phyloP scores from a whole-genome alignment of 148 eudicot species.

The Beta vulgaris region DNA sequence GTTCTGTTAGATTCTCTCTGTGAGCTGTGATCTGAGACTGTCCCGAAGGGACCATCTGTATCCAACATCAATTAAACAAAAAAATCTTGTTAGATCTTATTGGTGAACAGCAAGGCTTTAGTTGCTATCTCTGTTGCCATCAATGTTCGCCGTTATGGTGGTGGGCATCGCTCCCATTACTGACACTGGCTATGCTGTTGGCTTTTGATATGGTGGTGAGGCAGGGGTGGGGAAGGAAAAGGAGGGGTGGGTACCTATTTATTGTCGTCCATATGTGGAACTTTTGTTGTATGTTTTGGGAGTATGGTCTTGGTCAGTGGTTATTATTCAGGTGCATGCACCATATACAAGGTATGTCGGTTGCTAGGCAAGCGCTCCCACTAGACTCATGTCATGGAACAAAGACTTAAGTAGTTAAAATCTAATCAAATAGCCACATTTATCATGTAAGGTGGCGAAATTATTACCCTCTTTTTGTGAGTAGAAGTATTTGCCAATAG shows the following conservation, averaged over 20 bases:
- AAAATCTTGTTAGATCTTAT: background rate
- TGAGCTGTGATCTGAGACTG: background rate
- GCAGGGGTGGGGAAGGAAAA: background rate
- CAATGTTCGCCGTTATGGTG: background rate
- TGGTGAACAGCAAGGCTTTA: background rate
- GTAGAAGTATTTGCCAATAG: too few relatives aligned
- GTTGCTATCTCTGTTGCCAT: background rate
- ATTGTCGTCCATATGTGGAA: too few relatives aligned
- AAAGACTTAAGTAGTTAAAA: too few relatives aligned
- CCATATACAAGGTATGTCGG: background rate
- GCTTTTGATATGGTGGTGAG: background rate
- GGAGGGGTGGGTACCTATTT: background rate
- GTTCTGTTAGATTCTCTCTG: background rate
- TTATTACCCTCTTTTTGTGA: too few relatives aligned
- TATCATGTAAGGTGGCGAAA: too few relatives aligned
- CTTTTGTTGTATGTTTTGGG: too few relatives aligned
- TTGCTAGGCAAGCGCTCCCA: too few relatives aligned
- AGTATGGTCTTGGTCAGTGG: too few relatives aligned
- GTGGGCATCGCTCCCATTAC: background rate
- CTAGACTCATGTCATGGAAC: too few relatives aligned
- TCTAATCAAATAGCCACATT: too few relatives aligned
- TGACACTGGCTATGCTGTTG: background rate
- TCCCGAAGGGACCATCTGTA: background rate
- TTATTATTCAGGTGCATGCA: background rate
- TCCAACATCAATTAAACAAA: too few relatives aligned